Base-by-base conservation (phyloP, 106 monocot species). In the Iris macrosiphon region DNA sequence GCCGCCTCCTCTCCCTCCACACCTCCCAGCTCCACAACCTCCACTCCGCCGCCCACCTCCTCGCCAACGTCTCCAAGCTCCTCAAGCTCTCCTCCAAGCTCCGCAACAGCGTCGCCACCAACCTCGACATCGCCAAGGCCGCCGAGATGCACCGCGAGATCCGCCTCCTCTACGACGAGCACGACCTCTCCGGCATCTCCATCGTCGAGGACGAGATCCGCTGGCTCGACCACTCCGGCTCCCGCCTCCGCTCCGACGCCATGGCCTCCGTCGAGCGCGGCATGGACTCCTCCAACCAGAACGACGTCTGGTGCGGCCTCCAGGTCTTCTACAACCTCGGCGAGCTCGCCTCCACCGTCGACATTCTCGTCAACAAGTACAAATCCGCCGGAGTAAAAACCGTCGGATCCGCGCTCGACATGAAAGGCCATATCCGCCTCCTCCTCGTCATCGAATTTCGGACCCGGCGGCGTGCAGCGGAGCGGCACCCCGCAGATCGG, bases 261-360 rank as follows among this genome's bases (percentile, higher is more conserved):
- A 86, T 77, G 55, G 48, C 28, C 16, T 86, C 91, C 1, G 77
- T 91, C 18, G 98, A 98, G 64, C 59, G 65, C 13, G 98, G 98
- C 17, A 86, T 98, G 83, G 83, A 91, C 11, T 87, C 80, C 46
- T 68, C 46, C 49, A 87, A 98, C 71, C 98, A 91, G 75, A 98
- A 91, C 38, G 91, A 91, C 50, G 75, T 98, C 18, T 98, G 91
- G 98, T 72, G 82, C 32, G 98, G 98, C 6, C 87, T 98, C 3
- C 87, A 98, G 66, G 98, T 98, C 18, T 98, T 89, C 68, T 98
- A 83, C 77, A 98, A 98, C 40, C 74, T 98, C 14, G 98, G 91
- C 8, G 98, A 98, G 60, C 59, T 98, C 51, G 55, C 75, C 12
- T 78, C 83, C 2, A 66, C 91, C 0, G 91, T 91, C 14, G 98